Evolutionary conservation across 2,329 filamentous ascomycete species (phyloP), one percentile per base, ranked within the genome.

Genomic region (Cytospora leucostoma): DNA sequence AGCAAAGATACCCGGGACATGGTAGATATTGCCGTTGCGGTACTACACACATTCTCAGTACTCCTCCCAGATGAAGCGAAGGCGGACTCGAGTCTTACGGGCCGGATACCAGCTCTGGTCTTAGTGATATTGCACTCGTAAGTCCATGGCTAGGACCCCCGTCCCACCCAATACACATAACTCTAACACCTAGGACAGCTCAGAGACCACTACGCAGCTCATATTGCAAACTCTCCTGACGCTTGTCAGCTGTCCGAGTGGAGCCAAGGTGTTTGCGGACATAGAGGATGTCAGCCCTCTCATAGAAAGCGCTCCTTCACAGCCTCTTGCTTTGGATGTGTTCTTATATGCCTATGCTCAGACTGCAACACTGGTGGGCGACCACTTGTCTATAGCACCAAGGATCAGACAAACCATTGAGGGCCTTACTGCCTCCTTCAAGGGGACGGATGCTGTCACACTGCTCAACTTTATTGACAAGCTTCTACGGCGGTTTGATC

Each of bases 21-120:
- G 85, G 76, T 88, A 11, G 82, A 86, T 68, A 76, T 90, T 15
- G 85, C 83, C 4, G 83, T 88, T 4, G 82, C 84, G 35, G 82
- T 91, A 13, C 71, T 90, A 7, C 84, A 89, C 70, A 85, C 83
- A 0, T 90, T 91, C 70, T 75, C 82, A 0, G 75, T 80, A 8
- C 73, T 90, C 12, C 74, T 90, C 4, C 82, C 87, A 0, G 77
- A 80, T 4, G 74, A 77, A 3, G 76, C 76, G 6, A 76, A 75
- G 50, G 74, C 75, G 19, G 74, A 82, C 19, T 67, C 74, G 15
- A 82, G 78, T 67, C 78, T 89, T 35, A 74, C 82, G 4, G 77
- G 73, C 33, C 78, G 87, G 58, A 83, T 86, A 69, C 81, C 80
- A 1, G 75, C 79, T 34, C 74, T 90, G 2, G 77, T 86, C 4